Percentiles rank a stretch among this genome's conserved stretches.
Evolutionary conservation across 164 flowering plant genomes (phyloP).

Genomic region (Piper longum): DNA sequence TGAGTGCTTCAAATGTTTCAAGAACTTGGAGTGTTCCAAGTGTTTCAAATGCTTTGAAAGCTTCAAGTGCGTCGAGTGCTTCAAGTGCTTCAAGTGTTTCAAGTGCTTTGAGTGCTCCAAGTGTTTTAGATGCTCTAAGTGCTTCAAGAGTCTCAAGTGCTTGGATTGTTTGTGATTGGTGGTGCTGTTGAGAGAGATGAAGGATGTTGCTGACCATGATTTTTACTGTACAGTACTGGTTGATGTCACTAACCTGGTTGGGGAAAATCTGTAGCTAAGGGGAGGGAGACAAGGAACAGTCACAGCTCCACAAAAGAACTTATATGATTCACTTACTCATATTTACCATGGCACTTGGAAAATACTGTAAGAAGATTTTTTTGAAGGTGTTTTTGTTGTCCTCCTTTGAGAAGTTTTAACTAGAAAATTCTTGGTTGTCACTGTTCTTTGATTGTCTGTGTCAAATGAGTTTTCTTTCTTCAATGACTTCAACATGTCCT

Average conservation of each 20-base stretch:
- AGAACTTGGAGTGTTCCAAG: too few relatives aligned
- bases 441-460: too few relatives aligned
- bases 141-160: too few relatives aligned
- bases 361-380: not conserved
- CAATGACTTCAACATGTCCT: too few relatives aligned
- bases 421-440: not conserved
- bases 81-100: too few relatives aligned
- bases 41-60: too few relatives aligned
- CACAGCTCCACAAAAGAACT: slow-evolving; percentile 1
- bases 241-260: slow-evolving; percentile 4
- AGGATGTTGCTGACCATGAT: slow-evolving; percentile 3
- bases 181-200: not conserved
- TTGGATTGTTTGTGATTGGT: not conserved
- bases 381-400: not conserved
- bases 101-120: too few relatives aligned
- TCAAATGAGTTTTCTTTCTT: too few relatives aligned
- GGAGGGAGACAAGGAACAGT: not conserved
- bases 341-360: not conserved
- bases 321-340: slow-evolving; percentile 1
- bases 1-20: too few relatives aligned
- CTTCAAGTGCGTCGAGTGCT: too few relatives aligned
- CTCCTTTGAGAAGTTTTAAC: not conserved
- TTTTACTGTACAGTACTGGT: slow-evolving; percentile 5
- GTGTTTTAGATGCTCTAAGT: not conserved
- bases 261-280: not conserved